A percentile compares a stretch with the other conserved stretches of the same genome.
These are phyloP conservation scores for Strobilomyces dryophilus DNA, from an alignment of 768 basidiomycete species.

Conservation along the genomic window DNA sequence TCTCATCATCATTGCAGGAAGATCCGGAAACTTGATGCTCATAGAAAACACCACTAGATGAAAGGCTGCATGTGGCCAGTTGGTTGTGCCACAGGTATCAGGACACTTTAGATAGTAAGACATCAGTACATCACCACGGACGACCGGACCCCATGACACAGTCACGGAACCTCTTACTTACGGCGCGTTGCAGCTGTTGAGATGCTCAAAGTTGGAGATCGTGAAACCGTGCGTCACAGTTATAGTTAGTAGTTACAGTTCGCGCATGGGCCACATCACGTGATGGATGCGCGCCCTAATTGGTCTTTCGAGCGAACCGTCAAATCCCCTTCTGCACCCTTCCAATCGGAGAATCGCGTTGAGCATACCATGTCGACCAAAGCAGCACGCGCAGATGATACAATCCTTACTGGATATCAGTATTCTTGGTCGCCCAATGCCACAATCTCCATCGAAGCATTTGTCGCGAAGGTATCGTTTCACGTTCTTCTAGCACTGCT, in stretches of 20 bases:
- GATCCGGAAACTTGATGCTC: too few species aligned
- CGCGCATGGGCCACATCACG: conserved; percentile 2
- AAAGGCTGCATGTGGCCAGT: not conserved
- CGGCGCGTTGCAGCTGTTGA: not conserved
- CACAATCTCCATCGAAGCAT: conserved; percentile 44
- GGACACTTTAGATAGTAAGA: not conserved
- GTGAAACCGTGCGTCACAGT: too few species aligned
- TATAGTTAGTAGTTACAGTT: too few species aligned
- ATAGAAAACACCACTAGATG: not conserved
- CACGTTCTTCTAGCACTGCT: not conserved
- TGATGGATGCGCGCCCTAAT: not conserved
- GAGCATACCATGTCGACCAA: conserved; percentile 9
- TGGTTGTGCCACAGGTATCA: not conserved
- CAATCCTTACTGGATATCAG: conserved; percentile 36
- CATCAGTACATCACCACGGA: not conserved
- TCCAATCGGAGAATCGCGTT: not conserved
- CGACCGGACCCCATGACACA: not conserved
- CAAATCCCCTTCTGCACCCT: not conserved
- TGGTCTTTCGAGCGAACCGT: not conserved
- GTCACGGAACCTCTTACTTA: not conserved
- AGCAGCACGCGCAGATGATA: conserved; percentile 34
- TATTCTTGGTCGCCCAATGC: conserved; percentile 51
- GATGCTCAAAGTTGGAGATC: not conserved
- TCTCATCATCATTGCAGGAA: not conserved
- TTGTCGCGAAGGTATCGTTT: conserved; percentile 46